Evolutionary conservation across 495 filamentous ascomycete species (phyloP).

Genomic region (Platismatia glauca): DNA sequence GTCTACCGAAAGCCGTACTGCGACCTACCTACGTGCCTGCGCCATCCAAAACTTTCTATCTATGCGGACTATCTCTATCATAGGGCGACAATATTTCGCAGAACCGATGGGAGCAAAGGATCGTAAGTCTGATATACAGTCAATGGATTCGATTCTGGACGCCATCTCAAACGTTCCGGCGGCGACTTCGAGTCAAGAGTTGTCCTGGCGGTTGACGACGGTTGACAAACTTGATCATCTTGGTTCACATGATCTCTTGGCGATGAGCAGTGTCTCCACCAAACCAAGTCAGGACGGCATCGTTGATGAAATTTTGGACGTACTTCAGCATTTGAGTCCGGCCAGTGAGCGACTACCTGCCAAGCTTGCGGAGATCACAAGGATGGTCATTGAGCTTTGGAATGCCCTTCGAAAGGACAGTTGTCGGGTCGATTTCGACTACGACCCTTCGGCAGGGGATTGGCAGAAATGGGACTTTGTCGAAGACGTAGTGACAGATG

Average conservation of each 20-base stretch:
- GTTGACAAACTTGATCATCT: conserved; percentile 11
- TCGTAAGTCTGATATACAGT: not conserved
- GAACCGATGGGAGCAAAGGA: not conserved
- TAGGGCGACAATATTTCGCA: conserved; percentile 6
- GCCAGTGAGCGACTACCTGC: not conserved
- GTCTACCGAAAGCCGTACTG: conserved; percentile 2
- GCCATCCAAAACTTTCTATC: conserved; percentile 7
- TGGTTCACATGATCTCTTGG: not conserved
- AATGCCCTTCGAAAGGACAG: conserved; percentile 7
- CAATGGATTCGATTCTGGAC: conserved; percentile 8
- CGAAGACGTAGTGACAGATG: not conserved
- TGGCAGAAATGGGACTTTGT: conserved; percentile 4
- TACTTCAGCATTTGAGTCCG: conserved; percentile 4
- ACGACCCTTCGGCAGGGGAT: conserved; percentile 2
- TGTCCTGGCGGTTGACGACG: conserved; percentile 7
- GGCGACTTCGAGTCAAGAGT: conserved; percentile 5
- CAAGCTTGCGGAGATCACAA: conserved; percentile 8
- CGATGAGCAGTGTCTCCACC: not conserved
- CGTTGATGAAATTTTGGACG: conserved; percentile 4
- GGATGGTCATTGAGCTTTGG: conserved; percentile 3
- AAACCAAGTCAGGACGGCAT: not conserved
- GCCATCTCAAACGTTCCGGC: conserved; percentile 4
- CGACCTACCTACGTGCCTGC: not conserved
- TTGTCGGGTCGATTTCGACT: conserved; percentile 11
- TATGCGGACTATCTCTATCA: not conserved